These are phyloP conservation scores for Cordia subcordata DNA, from an alignment of 257 asterid genomes.

Conservation along the genomic window DNA sequence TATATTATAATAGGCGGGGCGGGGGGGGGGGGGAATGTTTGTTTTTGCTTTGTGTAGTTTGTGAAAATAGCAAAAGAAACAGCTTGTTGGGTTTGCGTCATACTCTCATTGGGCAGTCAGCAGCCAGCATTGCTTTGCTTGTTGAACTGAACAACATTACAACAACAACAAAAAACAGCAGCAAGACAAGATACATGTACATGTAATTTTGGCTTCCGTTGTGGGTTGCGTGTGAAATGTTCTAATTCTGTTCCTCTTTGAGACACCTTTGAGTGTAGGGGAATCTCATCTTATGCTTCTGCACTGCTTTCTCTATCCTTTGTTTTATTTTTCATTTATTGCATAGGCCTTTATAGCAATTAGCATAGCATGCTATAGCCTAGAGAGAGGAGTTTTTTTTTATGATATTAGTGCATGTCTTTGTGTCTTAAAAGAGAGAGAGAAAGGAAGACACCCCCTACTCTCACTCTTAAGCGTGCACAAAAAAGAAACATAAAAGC, in stretches of 20 bases:
- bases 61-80: too few relatives aligned
- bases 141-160: slow-evolving; percentile 26
- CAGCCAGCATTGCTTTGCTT: slow-evolving; percentile 49
- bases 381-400: too few relatives aligned
- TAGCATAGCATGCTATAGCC: background rate
- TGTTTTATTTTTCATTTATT: background rate
- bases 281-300: slow-evolving; percentile 25
- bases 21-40: too few relatives aligned
- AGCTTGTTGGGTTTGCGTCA: too few relatives aligned
- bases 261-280: slow-evolving; percentile 10
- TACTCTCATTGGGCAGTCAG: slow-evolving; percentile 4
- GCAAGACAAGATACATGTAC: background rate
- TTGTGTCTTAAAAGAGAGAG: too few relatives aligned
- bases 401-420: too few relatives aligned
- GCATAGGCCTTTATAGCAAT: background rate
- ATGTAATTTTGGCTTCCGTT: slow-evolving; percentile 14
- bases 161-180: too few relatives aligned
- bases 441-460: too few relatives aligned
- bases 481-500: background rate
- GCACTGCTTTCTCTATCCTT: slow-evolving; percentile 7
- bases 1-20: too few relatives aligned
- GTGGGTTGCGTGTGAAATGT: slow-evolving; percentile 62
- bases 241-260: slow-evolving; percentile 37
- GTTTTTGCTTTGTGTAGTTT: too few relatives aligned
- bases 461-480: background rate